Evolutionary conservation across 805 yeast species (phyloP), one percentile per base, ranked within the genome.

Genomic region (Kazachstania africana): DNA sequence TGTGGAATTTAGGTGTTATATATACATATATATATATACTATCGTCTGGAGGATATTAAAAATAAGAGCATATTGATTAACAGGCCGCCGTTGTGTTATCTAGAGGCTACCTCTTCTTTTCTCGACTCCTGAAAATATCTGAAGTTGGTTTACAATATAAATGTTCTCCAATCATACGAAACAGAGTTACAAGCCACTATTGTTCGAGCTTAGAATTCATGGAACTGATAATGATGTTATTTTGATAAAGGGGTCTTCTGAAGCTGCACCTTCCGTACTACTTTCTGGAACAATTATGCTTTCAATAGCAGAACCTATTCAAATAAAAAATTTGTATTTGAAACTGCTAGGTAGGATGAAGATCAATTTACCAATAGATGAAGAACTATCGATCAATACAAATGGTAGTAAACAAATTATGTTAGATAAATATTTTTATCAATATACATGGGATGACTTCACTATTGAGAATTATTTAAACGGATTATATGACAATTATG

Each of bases 241-340:
- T 5, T 70, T 88, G 8, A 56, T 88, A 24, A 78, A 85, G 44
- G 98, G 98, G 1, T 45, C 77, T 1, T 73, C 77, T 3, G 66
- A 67, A 26, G 88, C 78, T 33, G 94, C 96, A 0, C 66, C 83
- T 0, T 76, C 94, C 2, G 81, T 73, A 3, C 57, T 79, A 5
- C 55, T 91, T 21, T 60, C 78, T 1, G 98, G 98, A 3, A 73
- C 73, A 8, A 75, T 91, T 17, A 88, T 80, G 1, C 56, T 91
- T 16, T 70, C 91, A 1, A 73, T 82, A 1, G 63, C 67, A 12
- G 97, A 91, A 41, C 82, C 94, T 3, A 60, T 83, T 35, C 57
- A 72, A 10, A 66, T 88, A 30, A 78, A 73, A 47, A 70, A 67
- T 43, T 53, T 88, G 37, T 55, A 72, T 3, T 55, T 88, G 33